Conservation (phyloP, 2,329 filamentous ascomycete genomes). For the Epichloe elymi region DNA sequence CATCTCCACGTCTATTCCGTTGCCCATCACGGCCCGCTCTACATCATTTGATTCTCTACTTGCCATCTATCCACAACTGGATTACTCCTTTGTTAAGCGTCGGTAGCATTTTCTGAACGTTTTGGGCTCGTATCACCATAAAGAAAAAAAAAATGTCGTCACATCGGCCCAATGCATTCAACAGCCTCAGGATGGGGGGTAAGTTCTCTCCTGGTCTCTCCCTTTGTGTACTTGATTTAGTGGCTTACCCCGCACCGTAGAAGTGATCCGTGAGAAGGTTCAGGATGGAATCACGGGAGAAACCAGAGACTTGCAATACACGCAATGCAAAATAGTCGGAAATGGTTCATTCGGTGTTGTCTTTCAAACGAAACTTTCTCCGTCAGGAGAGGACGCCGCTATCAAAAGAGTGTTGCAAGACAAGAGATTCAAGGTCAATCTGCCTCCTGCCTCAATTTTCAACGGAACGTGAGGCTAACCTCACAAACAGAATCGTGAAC, state of each 20-base stretch:
- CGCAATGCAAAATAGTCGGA: constrained; percentile 98
- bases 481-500: constrained; percentile 70
- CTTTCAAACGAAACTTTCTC: constrained; percentile 96
- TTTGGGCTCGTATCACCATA: constrained; percentile 12
- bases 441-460: not conserved
- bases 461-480: not conserved
- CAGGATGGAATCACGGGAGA: constrained; percentile 97
- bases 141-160: constrained; percentile 55
- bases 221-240: constrained; percentile 5
- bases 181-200: constrained; percentile 89
- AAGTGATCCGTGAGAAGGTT: constrained; percentile 97
- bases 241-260: constrained; percentile 33
- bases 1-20: constrained; percentile 6
- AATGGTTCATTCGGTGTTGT: constrained; percentile 98
- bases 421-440: constrained; percentile 91
- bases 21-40: constrained; percentile 25
- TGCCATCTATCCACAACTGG: constrained; percentile 14
- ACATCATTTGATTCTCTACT: constrained; percentile 16
- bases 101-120: constrained; percentile 15
- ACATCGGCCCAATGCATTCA: constrained; percentile 83
- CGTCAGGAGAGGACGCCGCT: constrained; percentile 94
- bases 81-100: constrained; percentile 11
- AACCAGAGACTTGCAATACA: constrained; percentile 93
- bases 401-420: constrained; percentile 98
- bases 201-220: constrained; percentile 28